A percentile compares a stretch with the other conserved stretches of the same genome.
phyloP scores from a whole-genome alignment of 306 rosid species.

The Cucurbita ficifolia region DNA sequence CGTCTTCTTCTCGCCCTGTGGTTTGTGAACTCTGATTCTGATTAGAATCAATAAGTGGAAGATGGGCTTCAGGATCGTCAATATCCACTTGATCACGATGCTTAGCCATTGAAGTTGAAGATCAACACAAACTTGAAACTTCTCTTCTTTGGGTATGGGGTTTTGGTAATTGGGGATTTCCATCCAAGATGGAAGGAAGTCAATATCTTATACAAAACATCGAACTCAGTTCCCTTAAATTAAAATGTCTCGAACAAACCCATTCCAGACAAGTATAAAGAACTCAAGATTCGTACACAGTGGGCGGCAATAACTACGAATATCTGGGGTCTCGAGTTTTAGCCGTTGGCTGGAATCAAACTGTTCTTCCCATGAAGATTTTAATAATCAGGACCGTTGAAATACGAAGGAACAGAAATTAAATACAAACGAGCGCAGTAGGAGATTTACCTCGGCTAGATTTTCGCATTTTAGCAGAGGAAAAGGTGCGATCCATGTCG shows the following conservation, averaged over 20 bases:
- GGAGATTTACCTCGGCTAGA: not conserved
- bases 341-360: not conserved
- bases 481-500: not conserved
- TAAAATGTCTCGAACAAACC: not conserved
- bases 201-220: not conserved
- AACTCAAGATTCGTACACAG: not conserved
- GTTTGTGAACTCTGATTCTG: not conserved
- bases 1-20: not conserved
- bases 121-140: not conserved
- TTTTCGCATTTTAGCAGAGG: not conserved
- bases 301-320: not conserved
- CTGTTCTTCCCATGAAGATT: not conserved
- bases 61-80: not conserved
- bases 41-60: slow-evolving; percentile 3
- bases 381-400: not conserved
- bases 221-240: not conserved
- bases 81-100: not conserved
- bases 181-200: not conserved
- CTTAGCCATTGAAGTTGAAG: slow-evolving; percentile 6
- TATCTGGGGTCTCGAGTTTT: not conserved
- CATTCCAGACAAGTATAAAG: not conserved
- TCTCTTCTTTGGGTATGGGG: not conserved
- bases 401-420: not conserved
- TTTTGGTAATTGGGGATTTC: not conserved
- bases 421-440: not conserved